Evolutionary conservation across 441 rosid genomes (phyloP), one percentile per base, ranked within the genome.

Genomic region (Croton setiger): DNA sequence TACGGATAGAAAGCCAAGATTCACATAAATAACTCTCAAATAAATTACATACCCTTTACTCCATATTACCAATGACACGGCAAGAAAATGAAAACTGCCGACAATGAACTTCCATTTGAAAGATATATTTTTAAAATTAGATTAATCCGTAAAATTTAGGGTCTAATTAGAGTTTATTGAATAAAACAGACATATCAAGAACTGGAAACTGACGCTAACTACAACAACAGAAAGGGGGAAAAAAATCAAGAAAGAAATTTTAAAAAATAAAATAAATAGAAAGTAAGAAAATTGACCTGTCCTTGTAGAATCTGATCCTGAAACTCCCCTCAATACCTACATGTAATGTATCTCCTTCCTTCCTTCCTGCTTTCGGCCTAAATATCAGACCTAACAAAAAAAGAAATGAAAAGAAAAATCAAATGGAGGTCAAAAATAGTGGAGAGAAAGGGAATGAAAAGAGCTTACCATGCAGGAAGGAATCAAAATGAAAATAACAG

Each of bases 401-500:
- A 17, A 3, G 5, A 15, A 48, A 6, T 14, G 52, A 48, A 11
- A 49, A 17, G 4, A 49, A 4, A 7, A 39, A 39, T 39, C 43
- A 56, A 56, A 54, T 5, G 9, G 61, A 31, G 4, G 41, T 52
- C 41, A 9, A 15, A 33, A 31, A 54, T 10, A 54, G 10, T 23
- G 23, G 58, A 54, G 2, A 54, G 13, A 49, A 52, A 56, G 4
- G 17, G 4, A 0, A 31, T 5, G 37, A 31, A 57, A 31, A 7
- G 4, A 57, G 39, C 61, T 31, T 57, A 57, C 61, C 61, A 57
- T 14, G 61, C 61, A 33, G 41, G 41, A 57, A 57, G n/a, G 37
- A 57, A 39, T 7, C 43, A 5, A 39, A 39, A 4, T 39, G 20
- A 33, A 33, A 5, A 14, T 0, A 15, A 7, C 5, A 18, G 9